Conservation (phyloP, 139 green algal species). For the Ettlia oleoabundans region DNA sequence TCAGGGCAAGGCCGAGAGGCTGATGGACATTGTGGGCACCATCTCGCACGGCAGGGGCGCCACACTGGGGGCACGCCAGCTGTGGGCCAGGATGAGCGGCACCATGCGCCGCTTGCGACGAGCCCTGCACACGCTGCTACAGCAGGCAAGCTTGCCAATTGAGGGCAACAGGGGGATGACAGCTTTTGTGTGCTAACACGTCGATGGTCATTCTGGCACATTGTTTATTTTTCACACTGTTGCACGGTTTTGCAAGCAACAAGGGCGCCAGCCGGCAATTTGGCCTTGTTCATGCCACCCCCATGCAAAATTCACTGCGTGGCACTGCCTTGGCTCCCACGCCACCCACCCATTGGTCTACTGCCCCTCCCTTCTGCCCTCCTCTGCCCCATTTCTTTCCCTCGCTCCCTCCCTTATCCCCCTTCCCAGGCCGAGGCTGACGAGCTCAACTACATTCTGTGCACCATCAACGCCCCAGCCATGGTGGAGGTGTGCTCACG, state of each 20-base stretch:
- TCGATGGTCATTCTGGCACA: too few relatives aligned
- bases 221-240: not conserved
- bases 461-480: conserved; percentile 54
- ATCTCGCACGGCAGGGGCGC: conserved; percentile 48
- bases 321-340: too few relatives aligned
- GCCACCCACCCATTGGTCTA: too few relatives aligned
- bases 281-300: too few relatives aligned
- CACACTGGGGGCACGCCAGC: conserved; percentile 51
- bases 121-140: conserved; percentile 39
- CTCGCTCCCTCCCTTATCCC: not conserved
- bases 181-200: not conserved
- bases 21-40: conserved; percentile 53
- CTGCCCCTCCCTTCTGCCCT: too few relatives aligned
- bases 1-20: conserved; percentile 51
- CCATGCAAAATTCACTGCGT: too few relatives aligned
- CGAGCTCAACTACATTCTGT: conserved; percentile 66
- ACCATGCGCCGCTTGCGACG: conserved; percentile 33
- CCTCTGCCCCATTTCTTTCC: too few relatives aligned
- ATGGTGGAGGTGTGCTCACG: conserved; percentile 48
- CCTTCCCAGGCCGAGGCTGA: conserved; percentile 25
- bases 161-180: not conserved
- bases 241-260: not conserved
- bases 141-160: not conserved
- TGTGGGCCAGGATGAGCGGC: conserved; percentile 43
- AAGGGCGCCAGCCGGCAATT: too few relatives aligned